A percentile compares a stretch with the other conserved stretches of the same genome.
These are phyloP conservation scores for Akanthomyces muscarius DNA, from an alignment of 2,329 filamentous ascomycete genomes.

Conservation along the genomic window DNA sequence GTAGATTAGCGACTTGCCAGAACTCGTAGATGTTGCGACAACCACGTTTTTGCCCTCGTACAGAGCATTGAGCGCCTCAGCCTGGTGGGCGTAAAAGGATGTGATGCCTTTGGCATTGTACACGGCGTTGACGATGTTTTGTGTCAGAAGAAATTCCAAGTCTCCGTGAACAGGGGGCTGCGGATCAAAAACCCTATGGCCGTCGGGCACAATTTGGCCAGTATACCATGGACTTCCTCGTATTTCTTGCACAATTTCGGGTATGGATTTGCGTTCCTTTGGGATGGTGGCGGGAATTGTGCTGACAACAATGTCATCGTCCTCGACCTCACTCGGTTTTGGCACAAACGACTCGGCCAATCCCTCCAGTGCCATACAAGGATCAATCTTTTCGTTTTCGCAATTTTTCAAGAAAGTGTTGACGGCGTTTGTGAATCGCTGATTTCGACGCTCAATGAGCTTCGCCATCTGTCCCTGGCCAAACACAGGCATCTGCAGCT, in stretches of 20 bases:
- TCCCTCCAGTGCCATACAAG: constrained; percentile 59
- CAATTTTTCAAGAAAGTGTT: constrained; percentile 75
- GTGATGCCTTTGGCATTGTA: constrained; percentile 90
- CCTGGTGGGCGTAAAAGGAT: constrained; percentile 84
- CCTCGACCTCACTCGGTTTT: constrained; percentile 43
- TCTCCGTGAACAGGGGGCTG: constrained; percentile 80
- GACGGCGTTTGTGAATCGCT: constrained; percentile 74
- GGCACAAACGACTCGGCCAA: constrained; percentile 62
- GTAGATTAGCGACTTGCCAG: constrained; percentile 97
- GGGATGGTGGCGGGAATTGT: constrained; percentile 70
- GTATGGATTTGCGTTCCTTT: constrained; percentile 70
- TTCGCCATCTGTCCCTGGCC: constrained; percentile 88
- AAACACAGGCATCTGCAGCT: constrained; percentile 86
- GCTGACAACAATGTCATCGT: constrained; percentile 33
- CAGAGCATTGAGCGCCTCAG: constrained; percentile 86
- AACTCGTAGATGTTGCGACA: constrained; percentile 90
- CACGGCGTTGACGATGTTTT: constrained; percentile 89
- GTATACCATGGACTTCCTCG: constrained; percentile 83
- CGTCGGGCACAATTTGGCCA: constrained; percentile 87
- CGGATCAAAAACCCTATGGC: constrained; percentile 84
- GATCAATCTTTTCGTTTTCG: constrained; percentile 58
- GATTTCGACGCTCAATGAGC: constrained; percentile 85
- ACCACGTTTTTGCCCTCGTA: constrained; percentile 82
- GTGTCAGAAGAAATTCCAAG: constrained; percentile 79
- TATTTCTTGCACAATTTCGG: constrained; percentile 81